Evolutionary conservation across 2,329 filamentous ascomycete species (phyloP), one percentile per base, ranked within the genome.

Genomic region (Cordyceps cicadae): DNA sequence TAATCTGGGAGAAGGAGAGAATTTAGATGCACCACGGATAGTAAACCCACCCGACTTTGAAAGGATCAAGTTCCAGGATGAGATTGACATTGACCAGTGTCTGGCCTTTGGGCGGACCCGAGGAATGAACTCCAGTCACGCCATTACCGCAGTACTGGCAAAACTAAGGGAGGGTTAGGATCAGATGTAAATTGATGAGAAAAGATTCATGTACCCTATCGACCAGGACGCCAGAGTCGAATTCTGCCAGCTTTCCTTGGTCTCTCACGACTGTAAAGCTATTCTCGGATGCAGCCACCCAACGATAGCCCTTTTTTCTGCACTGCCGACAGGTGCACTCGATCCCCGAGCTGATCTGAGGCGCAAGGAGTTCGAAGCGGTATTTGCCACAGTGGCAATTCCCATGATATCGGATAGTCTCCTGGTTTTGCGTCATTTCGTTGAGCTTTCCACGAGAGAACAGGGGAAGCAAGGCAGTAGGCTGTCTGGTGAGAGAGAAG

Each of bases 351-450:
- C 41, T 58, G 24, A 62, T 63, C 3, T 63, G 51, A 0, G 64
- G 55, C 2, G 63, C 7, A 3, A 54, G 17, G 3, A 71, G 8
- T 29, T 67, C 63, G 32, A 66, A 71, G 34, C 69, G 68, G 46
- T 67, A 70, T 3, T 54, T 51, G 4, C 69, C 70, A 61, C 70
- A 71, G 61, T 71, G 69, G 59, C 70, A 72, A 59, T 71, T 70
- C 17, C 68, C 69, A 24, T 55, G 59, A 34, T 59, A 63, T 9
- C 6, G 11, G 14, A 52, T 21, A 1, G 19, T 12, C 1, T 21
- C 26, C 9, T 8, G 37, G 29, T n/a, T 19, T 48, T 53, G 26
- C 12, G 26, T 11, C 49, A 43, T 43, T 15, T 43, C 39, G 39
- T 15, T 15, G 11, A 17, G 14, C 5, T 17, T 43, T 15, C 3